Base-by-base conservation (phyloP, 1,284 basidiomycete genomes). In the Ustilago nuda region DNA sequence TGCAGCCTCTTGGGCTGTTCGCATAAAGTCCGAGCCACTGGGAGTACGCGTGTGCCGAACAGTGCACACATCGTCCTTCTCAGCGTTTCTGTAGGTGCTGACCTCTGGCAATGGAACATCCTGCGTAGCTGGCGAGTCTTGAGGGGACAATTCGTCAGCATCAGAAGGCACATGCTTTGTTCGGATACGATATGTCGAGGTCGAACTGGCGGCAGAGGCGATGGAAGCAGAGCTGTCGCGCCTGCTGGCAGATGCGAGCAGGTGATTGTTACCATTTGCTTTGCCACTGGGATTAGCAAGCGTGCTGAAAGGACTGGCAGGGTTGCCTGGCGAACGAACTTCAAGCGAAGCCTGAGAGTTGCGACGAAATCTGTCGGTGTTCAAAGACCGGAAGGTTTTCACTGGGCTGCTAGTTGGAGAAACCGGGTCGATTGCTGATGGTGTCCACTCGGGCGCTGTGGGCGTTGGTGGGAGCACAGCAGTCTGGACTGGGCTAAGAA, bases 161-260 rank as follows among this genome's bases (percentile, higher is more conserved):
- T 69, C 68, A 13, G 70, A 72, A 2, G 72, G 72, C 8, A 78
- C 76, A 1, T 72, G 64, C 50, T 78, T 78, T 30, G 68, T 67
- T 15, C 67, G 65, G 32, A 78, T 67, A 30, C 76, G 61, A 45
- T 72, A 76, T 11, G 76, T 78, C 32, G 76, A 78, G 8, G 68
- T 66, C 7, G 76, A 72, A 41, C 68, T 74, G 46, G 59, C 52
- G 13, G 58, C 65, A 35, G 72, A 72, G n/a, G 39, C 63, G 8
- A 70, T 41, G 2, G 76, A 78, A 6, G 59, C 54, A 4, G 67
- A 41, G 55, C 76, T 76, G 32, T 53, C 62, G 2, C 72, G 59
- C 32, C 73, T 60, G 30, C 35, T 50, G 8, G n/a, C 43, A 32
- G 13, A 35, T 3, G 57, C 39, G 30, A 39, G n/a, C 19, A 53